These are phyloP conservation scores for Ceratocystis smalleyi DNA, from an alignment of 2,329 filamentous ascomycete genomes.

Conservation along the genomic window DNA sequence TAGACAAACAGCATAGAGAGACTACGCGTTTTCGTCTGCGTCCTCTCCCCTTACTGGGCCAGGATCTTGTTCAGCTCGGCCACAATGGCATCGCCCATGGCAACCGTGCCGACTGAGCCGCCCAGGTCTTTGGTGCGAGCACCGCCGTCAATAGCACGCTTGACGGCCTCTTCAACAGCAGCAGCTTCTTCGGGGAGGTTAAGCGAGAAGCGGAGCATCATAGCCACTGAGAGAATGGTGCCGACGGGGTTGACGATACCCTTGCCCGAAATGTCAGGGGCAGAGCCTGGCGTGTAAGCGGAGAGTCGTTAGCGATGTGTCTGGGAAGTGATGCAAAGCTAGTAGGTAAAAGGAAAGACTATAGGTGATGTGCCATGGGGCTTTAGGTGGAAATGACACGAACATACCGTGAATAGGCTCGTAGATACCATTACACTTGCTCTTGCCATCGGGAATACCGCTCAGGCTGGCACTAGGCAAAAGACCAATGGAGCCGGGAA, in stretches of 20 bases:
- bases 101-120: constrained; percentile 53
- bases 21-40: neutral
- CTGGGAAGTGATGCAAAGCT: too few relatives aligned
- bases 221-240: constrained; percentile 78
- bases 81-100: constrained; percentile 66
- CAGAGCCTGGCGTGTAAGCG: constrained; percentile 45
- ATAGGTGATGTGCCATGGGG: neutral
- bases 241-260: constrained; percentile 75
- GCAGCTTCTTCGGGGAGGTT: constrained; percentile 61
- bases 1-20: neutral
- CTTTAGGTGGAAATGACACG: neutral
- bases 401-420: constrained; percentile 82
- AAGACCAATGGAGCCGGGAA: constrained; percentile 77
- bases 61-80: constrained; percentile 55
- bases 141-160: constrained; percentile 62
- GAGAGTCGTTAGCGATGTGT: neutral
- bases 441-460: constrained; percentile 72
- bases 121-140: constrained; percentile 74
- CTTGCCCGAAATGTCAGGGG: constrained; percentile 84
- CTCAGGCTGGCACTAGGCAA: constrained; percentile 77
- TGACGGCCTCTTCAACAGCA: constrained; percentile 68
- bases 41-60: constrained; percentile 23
- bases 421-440: constrained; percentile 82
- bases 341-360: neutral
- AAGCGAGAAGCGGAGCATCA: constrained; percentile 93